phyloP scores from a whole-genome alignment of 768 basidiomycete species.

The Brasilioporus rufonigricans region DNA sequence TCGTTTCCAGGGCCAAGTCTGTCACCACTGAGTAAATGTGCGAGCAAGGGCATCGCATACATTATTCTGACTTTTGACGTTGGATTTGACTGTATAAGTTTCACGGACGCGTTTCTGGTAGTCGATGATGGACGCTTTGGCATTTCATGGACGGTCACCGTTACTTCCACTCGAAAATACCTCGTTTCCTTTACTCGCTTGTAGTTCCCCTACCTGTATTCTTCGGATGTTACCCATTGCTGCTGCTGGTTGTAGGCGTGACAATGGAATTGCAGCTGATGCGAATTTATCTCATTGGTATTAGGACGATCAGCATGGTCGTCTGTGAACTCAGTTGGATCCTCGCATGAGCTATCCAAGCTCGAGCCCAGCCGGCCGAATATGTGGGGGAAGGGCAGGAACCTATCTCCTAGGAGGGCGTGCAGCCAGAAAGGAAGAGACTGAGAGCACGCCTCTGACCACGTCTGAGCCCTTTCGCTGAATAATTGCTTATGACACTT shows the following conservation, averaged over 20 bases:
- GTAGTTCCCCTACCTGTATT: not conserved
- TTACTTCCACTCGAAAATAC: conserved; percentile 1
- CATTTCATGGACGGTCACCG: conserved; percentile 21
- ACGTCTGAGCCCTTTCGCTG: not conserved
- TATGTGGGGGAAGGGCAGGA: not conserved
- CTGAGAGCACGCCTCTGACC: not conserved
- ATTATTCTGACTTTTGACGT: conserved; percentile 14
- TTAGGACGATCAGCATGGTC: not conserved
- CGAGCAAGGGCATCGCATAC: not conserved
- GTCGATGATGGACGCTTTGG: conserved; percentile 29
- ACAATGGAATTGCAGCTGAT: not conserved
- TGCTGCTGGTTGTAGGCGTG: not conserved
- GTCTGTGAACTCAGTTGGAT: not conserved
- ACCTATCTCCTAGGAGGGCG: not conserved
- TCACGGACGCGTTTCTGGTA: conserved; percentile 26
- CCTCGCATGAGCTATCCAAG: not conserved
- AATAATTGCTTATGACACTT: not conserved
- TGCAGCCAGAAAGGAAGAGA: not conserved
- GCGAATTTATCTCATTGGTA: not conserved
- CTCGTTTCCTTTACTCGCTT: not conserved
- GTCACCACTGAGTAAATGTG: conserved; percentile 64
- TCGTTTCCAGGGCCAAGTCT: conserved; percentile 60
- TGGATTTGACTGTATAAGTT: conserved; percentile 11
- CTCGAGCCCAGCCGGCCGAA: not conserved
- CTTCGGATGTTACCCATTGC: not conserved